Conservation (phyloP, 108 stramenopile genomes). For the Schizochytrium sp. region DNA sequence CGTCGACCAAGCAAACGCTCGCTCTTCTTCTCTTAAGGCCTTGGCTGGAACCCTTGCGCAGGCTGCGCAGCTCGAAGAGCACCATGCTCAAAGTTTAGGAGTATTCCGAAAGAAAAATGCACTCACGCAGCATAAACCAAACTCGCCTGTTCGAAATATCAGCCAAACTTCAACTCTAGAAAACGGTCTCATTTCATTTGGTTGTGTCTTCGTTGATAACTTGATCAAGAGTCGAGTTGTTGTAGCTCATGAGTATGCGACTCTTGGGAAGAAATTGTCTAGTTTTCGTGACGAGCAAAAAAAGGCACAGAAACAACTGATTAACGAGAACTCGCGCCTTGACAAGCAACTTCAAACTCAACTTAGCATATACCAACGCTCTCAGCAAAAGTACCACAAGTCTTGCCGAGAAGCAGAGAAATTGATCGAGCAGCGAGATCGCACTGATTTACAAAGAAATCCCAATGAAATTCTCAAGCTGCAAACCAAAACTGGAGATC, state of each 20-base stretch:
- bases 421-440: conserved; percentile 29
- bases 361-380: conserved; percentile 22
- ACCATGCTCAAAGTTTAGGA: conserved; percentile 24
- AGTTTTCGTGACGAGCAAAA: conserved; percentile 10
- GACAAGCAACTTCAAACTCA: conserved; percentile 54
- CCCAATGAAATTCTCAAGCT: neutral
- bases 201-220: conserved; percentile 45
- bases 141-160: neutral
- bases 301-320: conserved; percentile 9
- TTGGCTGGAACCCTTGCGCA: neutral
- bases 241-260: conserved; percentile 42
- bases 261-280: conserved; percentile 25
- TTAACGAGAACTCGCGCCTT: conserved; percentile 10
- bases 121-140: neutral
- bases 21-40: neutral
- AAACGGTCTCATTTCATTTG: conserved; percentile 3
- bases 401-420: conserved; percentile 30
- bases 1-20: conserved; percentile 5
- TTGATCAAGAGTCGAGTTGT: conserved; percentile 53
- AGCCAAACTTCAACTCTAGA: neutral
- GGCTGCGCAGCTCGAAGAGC: conserved; percentile 40
- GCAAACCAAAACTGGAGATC: conserved; percentile 7
- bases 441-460: neutral
- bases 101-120: conserved; percentile 48
- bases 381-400: conserved; percentile 25